These are phyloP conservation scores for Cymodocea nodosa DNA, from an alignment of 116 monocot genomes.

Conservation along the genomic window DNA sequence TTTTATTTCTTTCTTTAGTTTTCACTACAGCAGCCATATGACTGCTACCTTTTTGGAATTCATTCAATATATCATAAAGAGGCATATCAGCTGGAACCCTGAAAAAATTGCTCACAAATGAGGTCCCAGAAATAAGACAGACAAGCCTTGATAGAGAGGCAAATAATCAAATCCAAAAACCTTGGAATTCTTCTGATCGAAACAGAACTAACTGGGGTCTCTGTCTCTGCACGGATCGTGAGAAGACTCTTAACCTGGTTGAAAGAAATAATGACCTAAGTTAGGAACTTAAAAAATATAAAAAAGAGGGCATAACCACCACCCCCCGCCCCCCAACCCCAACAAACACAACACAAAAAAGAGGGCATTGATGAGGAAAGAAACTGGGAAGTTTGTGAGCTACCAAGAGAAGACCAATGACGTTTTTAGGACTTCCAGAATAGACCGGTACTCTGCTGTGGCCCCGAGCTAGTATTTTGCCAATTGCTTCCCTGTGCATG, in stretches of 20 bases:
- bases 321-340: too few relatives aligned
- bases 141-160: too few relatives aligned
- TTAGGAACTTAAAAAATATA: neutral
- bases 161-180: constrained; percentile 14
- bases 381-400: neutral
- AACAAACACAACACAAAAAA: too few relatives aligned
- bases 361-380: too few relatives aligned
- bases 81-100: constrained; percentile 99
- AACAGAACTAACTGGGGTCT: constrained; percentile 95
- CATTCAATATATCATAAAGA: constrained; percentile 96
- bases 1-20: constrained; percentile 42
- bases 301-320: neutral
- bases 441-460: constrained; percentile 97
- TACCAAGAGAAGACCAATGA: constrained; percentile 96
- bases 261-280: neutral
- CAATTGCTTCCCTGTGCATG: constrained; percentile 87
- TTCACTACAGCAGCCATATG: constrained; percentile 96
- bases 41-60: constrained; percentile 96
- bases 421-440: constrained; percentile 78
- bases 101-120: constrained; percentile 13
- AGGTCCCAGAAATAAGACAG: too few relatives aligned
- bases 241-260: constrained; percentile 90
- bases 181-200: constrained; percentile 98
- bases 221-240: constrained; percentile 96
- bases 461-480: constrained; percentile 94